Evolutionary conservation across 768 basidiomycete species (phyloP), one percentile per base, ranked within the genome.

Genomic region (Leccinum incarnatum): DNA sequence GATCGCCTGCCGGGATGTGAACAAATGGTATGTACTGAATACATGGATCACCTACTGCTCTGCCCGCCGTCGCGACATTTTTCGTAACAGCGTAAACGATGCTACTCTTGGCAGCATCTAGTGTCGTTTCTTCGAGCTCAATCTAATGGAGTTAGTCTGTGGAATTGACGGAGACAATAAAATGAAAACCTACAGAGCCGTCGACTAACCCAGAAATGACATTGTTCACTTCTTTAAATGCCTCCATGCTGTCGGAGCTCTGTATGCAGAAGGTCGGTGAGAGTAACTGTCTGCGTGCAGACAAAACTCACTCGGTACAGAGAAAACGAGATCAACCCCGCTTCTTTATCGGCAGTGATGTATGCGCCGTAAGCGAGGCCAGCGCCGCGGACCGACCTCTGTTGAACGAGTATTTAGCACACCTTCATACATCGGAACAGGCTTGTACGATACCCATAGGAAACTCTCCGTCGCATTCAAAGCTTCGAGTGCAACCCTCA

Each of bases 361-460:
- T 85, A 85, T 27, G 93, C 93, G n/a, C 94, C 93, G 63, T 97
- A 98, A 5, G 97, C 97, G 34, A 99, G 76, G 21, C 97, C 97
- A 56, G 93, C 88, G 7, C 97, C 97, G 45, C 97, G 88, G 60
- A 99, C 93, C 61, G 88, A 90, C 25, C 88, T 84, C 89, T 92
- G 60, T 62, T 36, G 55, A 57, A n/a, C 53, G 17, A n/a, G 46
- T 2, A 56, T 36, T 54, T 54, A 72, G 54, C 52, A 59, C 15
- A 32, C 21, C 8, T 51, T 34, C 9, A 56, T 42, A 37, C 14
- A 17, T 50, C 30, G 40, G 45, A 23, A 47, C 4, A 47, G 37
- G 19, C 34, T 40, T 40, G 30, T 19, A 55, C 59, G 72, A 37
- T 73, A 93, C 91, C 96, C 96, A 98, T 57, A 98, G 83, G 71